These are phyloP conservation scores for Achaetomium macrosporum DNA, from an alignment of 2,329 filamentous ascomycete species.

Conservation along the genomic window DNA sequence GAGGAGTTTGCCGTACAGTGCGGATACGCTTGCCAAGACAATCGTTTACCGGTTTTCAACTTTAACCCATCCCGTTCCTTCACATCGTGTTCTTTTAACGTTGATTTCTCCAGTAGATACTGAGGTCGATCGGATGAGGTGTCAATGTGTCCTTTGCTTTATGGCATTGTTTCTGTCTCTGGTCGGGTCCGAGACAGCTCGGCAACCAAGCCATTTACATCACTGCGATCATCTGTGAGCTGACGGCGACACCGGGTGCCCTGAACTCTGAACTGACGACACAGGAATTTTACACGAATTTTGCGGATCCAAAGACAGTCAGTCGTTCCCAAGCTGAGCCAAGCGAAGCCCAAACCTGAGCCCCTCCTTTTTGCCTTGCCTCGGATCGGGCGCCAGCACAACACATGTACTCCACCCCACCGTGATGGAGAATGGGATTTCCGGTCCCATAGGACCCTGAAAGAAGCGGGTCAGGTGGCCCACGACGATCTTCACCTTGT, in stretches of 20 bases:
- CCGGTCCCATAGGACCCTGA: constrained; percentile 7
- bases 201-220: neutral
- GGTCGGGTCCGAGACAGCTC: neutral
- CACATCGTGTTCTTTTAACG: neutral
- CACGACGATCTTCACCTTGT: neutral
- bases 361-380: too few species aligned
- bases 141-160: neutral
- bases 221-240: neutral
- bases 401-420: neutral
- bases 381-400: neutral
- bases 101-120: neutral
- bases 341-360: too few species aligned
- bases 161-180: neutral
- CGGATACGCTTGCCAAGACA: neutral
- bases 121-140: too few species aligned
- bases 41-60: neutral
- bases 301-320: too few species aligned
- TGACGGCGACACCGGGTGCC: too few species aligned
- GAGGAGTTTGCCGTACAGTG: neutral
- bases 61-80: neutral
- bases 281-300: too few species aligned
- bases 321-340: too few species aligned
- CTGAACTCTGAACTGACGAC: too few species aligned
- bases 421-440: neutral
- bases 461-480: constrained; percentile 1